Evolutionary conservation across 495 filamentous ascomycete species (phyloP).

Genomic region (Daldinia childiae): DNA sequence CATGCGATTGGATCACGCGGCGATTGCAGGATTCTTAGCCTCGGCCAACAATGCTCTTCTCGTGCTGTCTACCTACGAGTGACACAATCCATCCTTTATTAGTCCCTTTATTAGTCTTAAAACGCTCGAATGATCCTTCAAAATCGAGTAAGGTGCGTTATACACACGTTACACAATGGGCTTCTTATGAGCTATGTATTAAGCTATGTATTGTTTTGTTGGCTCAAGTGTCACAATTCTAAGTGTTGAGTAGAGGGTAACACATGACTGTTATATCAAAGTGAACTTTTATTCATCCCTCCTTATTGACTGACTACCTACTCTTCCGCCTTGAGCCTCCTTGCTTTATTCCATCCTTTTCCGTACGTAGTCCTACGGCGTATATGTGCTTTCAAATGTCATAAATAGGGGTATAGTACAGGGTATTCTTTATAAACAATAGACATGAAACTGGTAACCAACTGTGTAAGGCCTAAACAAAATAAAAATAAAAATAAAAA

Average conservation of each 20-base stretch:
- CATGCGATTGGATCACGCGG: constrained; percentile 25
- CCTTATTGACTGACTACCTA: constrained; percentile 10
- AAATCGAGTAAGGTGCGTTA: not conserved
- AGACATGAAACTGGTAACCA: constrained; percentile 35
- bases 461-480: constrained; percentile 6
- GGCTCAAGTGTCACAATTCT: constrained; percentile 8
- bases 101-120: not conserved
- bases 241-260: not conserved
- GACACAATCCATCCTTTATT: constrained; percentile 12
- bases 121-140: not conserved
- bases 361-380: constrained; percentile 21
- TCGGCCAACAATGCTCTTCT: constrained; percentile 25
- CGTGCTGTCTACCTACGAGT: constrained; percentile 14
- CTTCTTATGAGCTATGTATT: no score
- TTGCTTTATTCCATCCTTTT: constrained; percentile 12
- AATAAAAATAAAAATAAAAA: not conserved
- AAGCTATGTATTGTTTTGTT: constrained; percentile 17
- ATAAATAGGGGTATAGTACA: constrained; percentile 36
- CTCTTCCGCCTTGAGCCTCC: constrained; percentile 1
- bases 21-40: constrained; percentile 14
- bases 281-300: constrained; percentile 18
- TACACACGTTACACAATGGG: constrained; percentile 10
- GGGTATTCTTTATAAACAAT: constrained; percentile 41
- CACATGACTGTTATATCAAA: constrained; percentile 14
- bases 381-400: constrained; percentile 15